Evolutionary conservation across 805 yeast species (phyloP), one percentile per base, ranked within the genome.

Genomic region (Wickerhamomyces pijperi): DNA sequence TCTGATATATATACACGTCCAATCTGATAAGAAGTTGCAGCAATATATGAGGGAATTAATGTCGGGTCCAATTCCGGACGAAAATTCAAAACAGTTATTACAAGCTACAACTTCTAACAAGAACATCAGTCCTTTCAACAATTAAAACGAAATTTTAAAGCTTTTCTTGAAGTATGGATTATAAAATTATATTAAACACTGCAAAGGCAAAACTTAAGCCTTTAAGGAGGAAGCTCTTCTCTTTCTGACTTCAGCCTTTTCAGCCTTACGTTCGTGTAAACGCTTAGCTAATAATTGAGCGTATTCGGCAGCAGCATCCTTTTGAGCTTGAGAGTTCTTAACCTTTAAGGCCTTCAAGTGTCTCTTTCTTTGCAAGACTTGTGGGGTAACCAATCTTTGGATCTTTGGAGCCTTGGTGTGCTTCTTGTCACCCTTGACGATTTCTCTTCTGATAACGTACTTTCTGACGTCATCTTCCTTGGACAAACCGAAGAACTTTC

Each of bases 281-380:
- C 97, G 90, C 77, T 86, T 75, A 67, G 99, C 97, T 69, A 92
- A 78, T 67, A 92, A 78, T 75, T 88, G 95, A 66, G 97, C 94
- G 82, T 92, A 92, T 74, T 92, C 98, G 66, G 97, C 95, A 72
- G 99, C 98, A 74, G 95, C 96, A 71, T 92, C 97, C 86, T 95
- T 87, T 75, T 87, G 95, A 64, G 85, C 87, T 78, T 86, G 95
- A 68, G 97, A 97, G 72, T 85, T 84, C 76, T 79, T 84, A 68
- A 84, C 74, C 82, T 92, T 92, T 73, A 80, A 74, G 61, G 96
- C 80, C 69, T 76, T 83, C 68, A 84, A 81, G 67, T 85, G 88
- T 76, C 97, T 84, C 94, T 92, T 92, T 82, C 96, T 90, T 78
- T 90, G 97, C 70, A 92, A 78, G 65, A 86, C 82, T 76, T 92